Percentiles rank a stretch among this genome's conserved stretches.
These are phyloP conservation scores for Lagenaria siceraria DNA, from an alignment of 306 rosid genomes.

Conservation along the genomic window DNA sequence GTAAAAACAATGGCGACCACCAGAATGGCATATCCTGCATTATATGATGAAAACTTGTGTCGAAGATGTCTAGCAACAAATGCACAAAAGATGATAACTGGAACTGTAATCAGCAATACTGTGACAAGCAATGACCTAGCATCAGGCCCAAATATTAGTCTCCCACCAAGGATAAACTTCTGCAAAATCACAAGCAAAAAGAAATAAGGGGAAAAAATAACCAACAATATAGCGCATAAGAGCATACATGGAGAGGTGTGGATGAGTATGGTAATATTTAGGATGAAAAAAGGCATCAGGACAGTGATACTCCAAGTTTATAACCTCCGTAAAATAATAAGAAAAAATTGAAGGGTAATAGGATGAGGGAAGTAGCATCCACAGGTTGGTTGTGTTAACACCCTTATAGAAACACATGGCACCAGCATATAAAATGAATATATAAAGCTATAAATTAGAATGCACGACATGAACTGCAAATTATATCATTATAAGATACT, in stretches of 20 bases:
- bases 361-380: background rate
- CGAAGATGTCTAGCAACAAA: conserved; percentile 80
- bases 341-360: background rate
- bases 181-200: conserved; percentile 26
- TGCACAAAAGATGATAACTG: conserved; percentile 57
- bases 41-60: conserved; percentile 52
- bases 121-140: conserved; percentile 73
- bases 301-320: background rate
- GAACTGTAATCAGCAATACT: conserved; percentile 56
- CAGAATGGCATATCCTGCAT: conserved; percentile 62
- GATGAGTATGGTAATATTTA: background rate
- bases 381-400: background rate
- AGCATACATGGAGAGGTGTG: background rate
- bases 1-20: conserved; percentile 61
- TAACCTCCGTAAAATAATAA: background rate
- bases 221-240: background rate
- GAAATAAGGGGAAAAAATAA: background rate
- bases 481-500: too few relatives aligned
- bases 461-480: background rate
- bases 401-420: background rate
- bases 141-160: conserved; percentile 88
- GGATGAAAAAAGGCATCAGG: background rate
- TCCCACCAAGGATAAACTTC: conserved; percentile 80
- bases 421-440: background rate
- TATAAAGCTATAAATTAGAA: background rate